phyloP scores from a whole-genome alignment of 2,329 filamentous ascomycete genomes.

The Fusarium burgessii region DNA sequence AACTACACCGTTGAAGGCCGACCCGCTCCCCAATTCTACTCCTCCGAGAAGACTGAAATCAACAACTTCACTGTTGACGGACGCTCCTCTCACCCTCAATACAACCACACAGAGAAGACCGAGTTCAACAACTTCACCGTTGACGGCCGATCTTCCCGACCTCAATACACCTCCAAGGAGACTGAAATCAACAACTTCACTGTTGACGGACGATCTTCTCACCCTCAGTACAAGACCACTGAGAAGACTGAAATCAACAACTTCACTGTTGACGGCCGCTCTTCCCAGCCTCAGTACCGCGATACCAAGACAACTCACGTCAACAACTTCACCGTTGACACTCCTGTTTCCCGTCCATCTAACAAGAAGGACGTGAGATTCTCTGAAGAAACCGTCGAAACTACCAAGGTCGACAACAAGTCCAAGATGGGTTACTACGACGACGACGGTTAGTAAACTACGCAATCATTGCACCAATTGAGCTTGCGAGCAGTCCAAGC shows the following conservation, averaged over 20 bases:
- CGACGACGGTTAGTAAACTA: conserved; percentile 65
- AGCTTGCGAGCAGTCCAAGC: conserved; percentile 22
- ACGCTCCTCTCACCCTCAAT: conserved; percentile 34
- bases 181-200: conserved; percentile 48
- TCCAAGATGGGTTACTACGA: conserved; percentile 75
- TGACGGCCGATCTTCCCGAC: conserved; percentile 32
- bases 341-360: conserved; percentile 56
- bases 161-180: conserved; percentile 40
- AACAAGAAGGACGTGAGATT: conserved; percentile 69
- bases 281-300: conserved; percentile 38
- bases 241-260: conserved; percentile 48
- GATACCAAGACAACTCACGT: conserved; percentile 38
- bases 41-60: conserved; percentile 43
- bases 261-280: conserved; percentile 47
- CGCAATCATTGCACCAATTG: not conserved
- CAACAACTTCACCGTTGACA: conserved; percentile 50
- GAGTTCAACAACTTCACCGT: conserved; percentile 35
- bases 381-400: conserved; percentile 75
- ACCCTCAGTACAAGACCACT: conserved; percentile 28
- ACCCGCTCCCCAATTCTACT: conserved; percentile 36
- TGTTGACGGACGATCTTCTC: conserved; percentile 43
- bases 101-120: conserved; percentile 34
- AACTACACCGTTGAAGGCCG: conserved; percentile 44
- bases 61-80: conserved; percentile 49
- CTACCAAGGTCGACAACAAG: conserved; percentile 60